Percentiles rank a stretch among this genome's conserved stretches.
phyloP scores from a whole-genome alignment of 2,329 filamentous ascomycete genomes.

The Xenosphaeropsis pyriputrescens region DNA sequence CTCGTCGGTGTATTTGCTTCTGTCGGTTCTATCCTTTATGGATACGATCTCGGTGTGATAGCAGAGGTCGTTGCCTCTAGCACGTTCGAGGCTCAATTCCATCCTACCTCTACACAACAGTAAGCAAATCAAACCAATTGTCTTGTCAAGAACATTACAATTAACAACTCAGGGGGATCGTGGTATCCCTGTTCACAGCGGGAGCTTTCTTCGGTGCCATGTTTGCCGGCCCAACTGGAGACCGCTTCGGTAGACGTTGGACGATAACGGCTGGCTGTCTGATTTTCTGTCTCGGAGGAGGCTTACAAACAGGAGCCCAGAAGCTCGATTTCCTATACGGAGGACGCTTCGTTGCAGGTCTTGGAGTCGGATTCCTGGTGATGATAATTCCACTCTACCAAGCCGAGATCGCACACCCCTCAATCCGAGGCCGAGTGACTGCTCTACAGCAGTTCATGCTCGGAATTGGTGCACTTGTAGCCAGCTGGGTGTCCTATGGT shows the following conservation, averaged over 20 bases:
- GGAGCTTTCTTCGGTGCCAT: slow-evolving; percentile 47
- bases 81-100: slow-evolving; percentile 26
- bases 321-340: slow-evolving; percentile 47
- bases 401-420: slow-evolving; percentile 64
- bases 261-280: slow-evolving; percentile 60
- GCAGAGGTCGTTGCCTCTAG: slow-evolving; percentile 34
- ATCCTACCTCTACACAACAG: slow-evolving; percentile 1
- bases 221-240: slow-evolving; percentile 50
- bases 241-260: slow-evolving; percentile 49
- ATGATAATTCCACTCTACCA: slow-evolving; percentile 50
- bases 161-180: slow-evolving; percentile 37
- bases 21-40: slow-evolving; percentile 36
- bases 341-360: slow-evolving; percentile 54
- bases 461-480: slow-evolving; percentile 57
- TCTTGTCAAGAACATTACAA: too few species aligned
- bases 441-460: slow-evolving; percentile 74
- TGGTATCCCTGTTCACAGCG: slow-evolving; percentile 66
- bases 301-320: slow-evolving; percentile 55
- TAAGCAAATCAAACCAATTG: too few species aligned
- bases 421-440: slow-evolving; percentile 58
- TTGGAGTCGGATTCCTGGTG: slow-evolving; percentile 34
- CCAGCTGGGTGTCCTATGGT: slow-evolving; percentile 61
- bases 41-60: slow-evolving; percentile 39
- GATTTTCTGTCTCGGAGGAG: slow-evolving; percentile 59
- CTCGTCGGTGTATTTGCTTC: slow-evolving; percentile 39